Conservation (phyloP, 2,329 filamentous ascomycete species). For the Curvularia spicifera region DNA sequence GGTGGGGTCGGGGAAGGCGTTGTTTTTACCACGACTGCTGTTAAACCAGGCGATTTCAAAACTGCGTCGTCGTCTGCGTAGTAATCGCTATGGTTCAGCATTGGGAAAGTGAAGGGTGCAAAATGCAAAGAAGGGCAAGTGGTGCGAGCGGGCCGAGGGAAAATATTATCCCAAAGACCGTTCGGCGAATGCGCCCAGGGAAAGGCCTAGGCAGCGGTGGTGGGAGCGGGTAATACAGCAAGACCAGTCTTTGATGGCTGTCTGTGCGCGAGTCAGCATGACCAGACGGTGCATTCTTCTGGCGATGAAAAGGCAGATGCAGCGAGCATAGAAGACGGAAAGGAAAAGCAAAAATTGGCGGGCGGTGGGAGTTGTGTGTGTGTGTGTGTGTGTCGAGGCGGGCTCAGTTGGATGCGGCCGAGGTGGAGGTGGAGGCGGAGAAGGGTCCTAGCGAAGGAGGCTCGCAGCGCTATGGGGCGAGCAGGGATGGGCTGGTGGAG, state of each 20-base stretch:
- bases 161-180: constrained; percentile 30
- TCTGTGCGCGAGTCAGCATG: constrained; percentile 40
- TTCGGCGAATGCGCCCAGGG: constrained; percentile 28
- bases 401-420: constrained; percentile 13
- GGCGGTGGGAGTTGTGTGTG: not conserved
- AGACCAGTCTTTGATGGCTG: constrained; percentile 29
- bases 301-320: constrained; percentile 6
- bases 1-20: constrained; percentile 60
- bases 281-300: constrained; percentile 28
- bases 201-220: constrained; percentile 25
- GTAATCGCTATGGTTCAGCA: constrained; percentile 47
- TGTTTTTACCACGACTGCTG: constrained; percentile 50
- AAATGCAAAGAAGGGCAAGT: not conserved
- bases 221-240: constrained; percentile 28
- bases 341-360: constrained; percentile 3
- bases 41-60: constrained; percentile 52
- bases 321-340: not conserved
- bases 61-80: constrained; percentile 60
- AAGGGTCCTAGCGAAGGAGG: constrained; percentile 20
- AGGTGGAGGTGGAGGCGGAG: constrained; percentile 8
- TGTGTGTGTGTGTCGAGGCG: constrained; percentile 3
- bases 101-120: constrained; percentile 19
- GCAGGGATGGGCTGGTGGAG: constrained; percentile 22
- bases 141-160: constrained; percentile 9
- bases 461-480: constrained; percentile 19